phyloP scores from a whole-genome alignment of 495 filamentous ascomycete species.

The Aspergillus cristatus region DNA sequence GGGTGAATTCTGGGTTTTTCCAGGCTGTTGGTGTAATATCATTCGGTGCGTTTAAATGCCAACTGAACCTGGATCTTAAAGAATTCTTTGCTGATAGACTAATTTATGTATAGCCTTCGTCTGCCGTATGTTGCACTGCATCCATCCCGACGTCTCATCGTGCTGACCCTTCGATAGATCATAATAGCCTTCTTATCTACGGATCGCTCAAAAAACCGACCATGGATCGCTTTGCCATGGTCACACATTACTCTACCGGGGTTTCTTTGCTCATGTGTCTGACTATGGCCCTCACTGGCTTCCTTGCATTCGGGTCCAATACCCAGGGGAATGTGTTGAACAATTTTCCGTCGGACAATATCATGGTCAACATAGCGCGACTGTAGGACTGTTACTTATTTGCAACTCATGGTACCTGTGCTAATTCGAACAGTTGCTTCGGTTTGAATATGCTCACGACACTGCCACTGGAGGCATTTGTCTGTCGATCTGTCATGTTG shows the following conservation, averaged over 20 bases:
- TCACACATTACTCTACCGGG: constrained; percentile 86
- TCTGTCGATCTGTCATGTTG: constrained; percentile 92
- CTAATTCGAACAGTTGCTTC: constrained; percentile 52
- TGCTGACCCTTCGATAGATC: constrained; percentile 44
- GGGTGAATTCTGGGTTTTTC: constrained; percentile 78
- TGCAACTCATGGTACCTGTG: neutral
- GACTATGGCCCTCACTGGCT: constrained; percentile 79
- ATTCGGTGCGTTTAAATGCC: constrained; percentile 55
- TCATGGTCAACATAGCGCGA: constrained; percentile 87
- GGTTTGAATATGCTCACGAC: constrained; percentile 98
- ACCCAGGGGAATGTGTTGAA: constrained; percentile 95
- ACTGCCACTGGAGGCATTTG: constrained; percentile 89
- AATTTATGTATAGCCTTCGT: constrained; percentile 62
- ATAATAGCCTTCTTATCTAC: constrained; percentile 96
- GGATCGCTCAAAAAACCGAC: constrained; percentile 90
- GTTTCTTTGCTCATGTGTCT: constrained; percentile 86
- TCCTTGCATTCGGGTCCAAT: constrained; percentile 83
- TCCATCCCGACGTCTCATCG: neutral
- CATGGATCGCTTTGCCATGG: constrained; percentile 80
- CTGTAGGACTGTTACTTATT: constrained; percentile 42
- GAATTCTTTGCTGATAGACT: constrained; percentile 3
- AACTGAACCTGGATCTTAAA: neutral
- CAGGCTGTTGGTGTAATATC: constrained; percentile 96
- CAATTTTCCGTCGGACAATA: constrained; percentile 85
- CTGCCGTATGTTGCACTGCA: constrained; percentile 50